Base-by-base conservation (phyloP, 768 basidiomycete genomes). In the Suillus fuscotomentosus region DNA sequence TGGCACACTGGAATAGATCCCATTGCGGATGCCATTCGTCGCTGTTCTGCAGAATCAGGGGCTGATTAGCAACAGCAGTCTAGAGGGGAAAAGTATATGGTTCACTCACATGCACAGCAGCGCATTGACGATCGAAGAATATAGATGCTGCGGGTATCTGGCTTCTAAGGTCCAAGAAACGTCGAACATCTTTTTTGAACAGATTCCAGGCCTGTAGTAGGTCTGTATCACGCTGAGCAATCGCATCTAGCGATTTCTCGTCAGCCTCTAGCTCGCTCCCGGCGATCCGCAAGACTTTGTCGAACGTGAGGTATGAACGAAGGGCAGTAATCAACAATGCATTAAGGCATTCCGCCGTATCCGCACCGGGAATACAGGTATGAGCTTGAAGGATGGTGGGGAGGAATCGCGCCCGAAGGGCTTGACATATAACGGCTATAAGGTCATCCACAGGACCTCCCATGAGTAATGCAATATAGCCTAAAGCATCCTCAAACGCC, bases 21-120 rank as follows among this genome's bases (percentile, higher is more conserved):
- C 57, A 59, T 24, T 59, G 57, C 10, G 57, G 57, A 59, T 59
- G 57, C 57, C 57, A 59, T 59, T 59, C 57, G 27, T 59, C 57
- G 14, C 24, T 59, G 27, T 59, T 59, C 57, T 59, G 39, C 56
- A 42, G 17, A 42, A 41, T 27, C 9, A 39, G 24, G 9, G 56
- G 24, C 17, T 20, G 24, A 59, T 59, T 20, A 42, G 17, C 14
- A 17, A 59, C 24, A 20, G 2, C 15, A 6, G 15, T 41, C n/a
- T n/a, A n/a, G 39, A 59, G 3, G 22, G 10, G 3, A 7, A 0
- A 27, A 11, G 22, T 24, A 41, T 22, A 24, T 5, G 22, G 9
- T 17, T 41, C 24, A 27, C 39, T 59, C 24, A 59, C 57, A 59
- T 59, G 57, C 22, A 24, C 36, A 59, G 57, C 57, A 42, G 57